Percentiles rank a stretch among this genome's conserved stretches.
These are phyloP conservation scores for Kazachstania martiniae DNA, from an alignment of 805 yeast species.

Conservation along the genomic window DNA sequence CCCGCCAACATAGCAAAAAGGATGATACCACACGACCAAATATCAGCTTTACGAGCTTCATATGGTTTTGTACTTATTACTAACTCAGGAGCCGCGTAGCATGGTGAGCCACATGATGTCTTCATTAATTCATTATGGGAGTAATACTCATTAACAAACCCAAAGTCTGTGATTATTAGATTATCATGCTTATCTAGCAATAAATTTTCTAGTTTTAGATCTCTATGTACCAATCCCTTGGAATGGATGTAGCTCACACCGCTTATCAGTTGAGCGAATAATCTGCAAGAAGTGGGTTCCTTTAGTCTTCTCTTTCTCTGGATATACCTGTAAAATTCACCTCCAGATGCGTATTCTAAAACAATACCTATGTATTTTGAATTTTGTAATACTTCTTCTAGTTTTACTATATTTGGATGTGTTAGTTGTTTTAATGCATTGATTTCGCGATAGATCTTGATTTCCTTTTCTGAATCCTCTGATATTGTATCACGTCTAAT, in stretches of 20 bases:
- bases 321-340: slow-evolving; percentile 91
- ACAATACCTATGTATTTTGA: slow-evolving; percentile 95
- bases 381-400: slow-evolving; percentile 88
- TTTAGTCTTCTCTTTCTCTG: slow-evolving; percentile 75
- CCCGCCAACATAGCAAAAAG: slow-evolving; percentile 96
- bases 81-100: slow-evolving; percentile 96
- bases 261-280: slow-evolving; percentile 87
- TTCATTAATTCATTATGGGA: slow-evolving; percentile 68
- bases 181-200: slow-evolving; percentile 79
- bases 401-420: slow-evolving; percentile 88
- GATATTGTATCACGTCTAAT: slow-evolving; percentile 83
- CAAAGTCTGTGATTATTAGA: slow-evolving; percentile 82
- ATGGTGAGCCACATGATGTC: slow-evolving; percentile 95
- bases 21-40: slow-evolving; percentile 95
- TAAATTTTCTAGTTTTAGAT: slow-evolving; percentile 80
- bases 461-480: slow-evolving; percentile 72
- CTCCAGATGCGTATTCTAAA: slow-evolving; percentile 93
- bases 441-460: slow-evolving; percentile 86
- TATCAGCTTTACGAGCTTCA: slow-evolving; percentile 88
- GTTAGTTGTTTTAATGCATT: slow-evolving; percentile 75
- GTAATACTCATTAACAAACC: slow-evolving; percentile 77
- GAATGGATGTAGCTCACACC: slow-evolving; percentile 93
- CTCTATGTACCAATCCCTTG: slow-evolving; percentile 84
- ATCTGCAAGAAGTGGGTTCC: slow-evolving; percentile 73
- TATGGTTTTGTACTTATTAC: slow-evolving; percentile 87